phyloP scores from a whole-genome alignment of 169 alveolate genomes.

The Plasmodium blacklocki region DNA sequence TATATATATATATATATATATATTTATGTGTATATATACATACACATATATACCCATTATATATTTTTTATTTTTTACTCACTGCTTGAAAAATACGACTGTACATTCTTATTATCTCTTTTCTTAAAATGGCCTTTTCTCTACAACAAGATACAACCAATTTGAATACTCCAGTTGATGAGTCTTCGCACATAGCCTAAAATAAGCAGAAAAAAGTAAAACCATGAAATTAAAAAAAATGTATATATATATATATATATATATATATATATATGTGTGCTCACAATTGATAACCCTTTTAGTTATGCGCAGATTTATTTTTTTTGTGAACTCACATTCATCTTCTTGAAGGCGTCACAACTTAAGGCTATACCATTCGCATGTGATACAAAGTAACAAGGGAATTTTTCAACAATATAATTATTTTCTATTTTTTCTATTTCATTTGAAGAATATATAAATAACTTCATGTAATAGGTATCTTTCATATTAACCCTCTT shows the following conservation, averaged over 20 bases:
- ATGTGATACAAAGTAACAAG: slow-evolving; percentile 46
- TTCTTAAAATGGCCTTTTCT: slow-evolving; percentile 48
- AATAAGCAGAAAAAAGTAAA: slow-evolving; percentile 6
- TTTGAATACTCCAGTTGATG: slow-evolving; percentile 13
- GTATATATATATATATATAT: not conserved
- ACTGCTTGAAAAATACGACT: slow-evolving; percentile 51
- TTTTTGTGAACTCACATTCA: slow-evolving; percentile 14
- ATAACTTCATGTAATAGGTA: slow-evolving; percentile 27
- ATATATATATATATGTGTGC: slow-evolving; percentile 9
- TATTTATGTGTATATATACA: not conserved
- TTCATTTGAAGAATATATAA: slow-evolving; percentile 45
- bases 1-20: not conserved
- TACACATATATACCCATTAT: not conserved
- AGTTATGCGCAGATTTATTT: not conserved
- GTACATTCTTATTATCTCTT: slow-evolving; percentile 29
- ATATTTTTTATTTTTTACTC: not conserved
- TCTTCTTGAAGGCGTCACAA: slow-evolving; percentile 57
- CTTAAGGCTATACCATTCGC: slow-evolving; percentile 50
- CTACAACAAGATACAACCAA: slow-evolving; percentile 53
- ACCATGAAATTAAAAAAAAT: not conserved
- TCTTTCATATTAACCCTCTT: slow-evolving; percentile 21
- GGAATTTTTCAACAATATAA: slow-evolving; percentile 23
- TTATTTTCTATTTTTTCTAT: slow-evolving; percentile 42
- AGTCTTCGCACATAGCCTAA: slow-evolving; percentile 31
- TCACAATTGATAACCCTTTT: not conserved